Evolutionary conservation across 2,329 filamentous ascomycete genomes (phyloP).

Genomic region (Metarhizium rileyi): DNA sequence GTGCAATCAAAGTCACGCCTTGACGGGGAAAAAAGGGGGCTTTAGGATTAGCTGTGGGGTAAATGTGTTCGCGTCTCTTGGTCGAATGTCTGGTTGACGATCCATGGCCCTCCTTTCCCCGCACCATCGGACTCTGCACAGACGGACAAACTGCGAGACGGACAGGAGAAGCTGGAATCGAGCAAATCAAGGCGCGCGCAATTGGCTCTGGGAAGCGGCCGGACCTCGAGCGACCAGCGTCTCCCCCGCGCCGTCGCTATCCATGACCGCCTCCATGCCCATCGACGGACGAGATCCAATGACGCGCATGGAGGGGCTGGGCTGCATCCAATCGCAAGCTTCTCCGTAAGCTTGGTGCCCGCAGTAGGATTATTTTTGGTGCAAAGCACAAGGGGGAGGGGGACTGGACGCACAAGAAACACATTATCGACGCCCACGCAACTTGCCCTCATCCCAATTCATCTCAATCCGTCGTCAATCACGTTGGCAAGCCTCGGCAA

Average conservation of each 20-base stretch:
- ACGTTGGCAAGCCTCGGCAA: constrained; percentile 3
- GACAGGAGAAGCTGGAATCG: background rate
- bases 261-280: background rate
- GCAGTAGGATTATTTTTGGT: background rate
- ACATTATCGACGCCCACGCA: background rate
- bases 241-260: background rate
- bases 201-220: background rate
- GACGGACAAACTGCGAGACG: too few species aligned
- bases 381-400: too few species aligned
- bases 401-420: too few species aligned
- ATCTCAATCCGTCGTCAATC: background rate
- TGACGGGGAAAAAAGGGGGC: too few species aligned
- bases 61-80: too few species aligned
- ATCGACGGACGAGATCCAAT: constrained; percentile 2
- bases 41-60: too few species aligned
- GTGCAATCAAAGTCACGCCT: too few species aligned
- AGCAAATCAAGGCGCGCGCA: background rate
- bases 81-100: too few species aligned
- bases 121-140: too few species aligned
- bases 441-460: too few species aligned
- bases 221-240: background rate
- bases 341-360: background rate
- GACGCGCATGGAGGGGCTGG: background rate
- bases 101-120: too few species aligned
- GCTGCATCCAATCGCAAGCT: constrained; percentile 7